A percentile compares a stretch with the other conserved stretches of the same genome.
Conservation (phyloP, 176 grass and related monocot species). For the Oryza nivara region DNA sequence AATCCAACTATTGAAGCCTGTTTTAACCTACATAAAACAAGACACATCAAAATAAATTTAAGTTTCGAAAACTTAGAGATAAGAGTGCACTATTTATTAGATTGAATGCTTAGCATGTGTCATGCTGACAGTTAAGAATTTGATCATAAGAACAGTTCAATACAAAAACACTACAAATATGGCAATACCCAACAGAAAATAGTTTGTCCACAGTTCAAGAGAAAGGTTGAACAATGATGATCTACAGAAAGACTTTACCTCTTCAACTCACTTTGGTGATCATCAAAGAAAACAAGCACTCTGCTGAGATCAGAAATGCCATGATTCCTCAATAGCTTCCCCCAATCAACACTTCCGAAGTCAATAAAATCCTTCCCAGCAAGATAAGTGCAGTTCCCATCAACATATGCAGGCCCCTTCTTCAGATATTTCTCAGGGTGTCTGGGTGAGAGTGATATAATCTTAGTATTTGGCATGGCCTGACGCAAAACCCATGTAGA, state of each 20-base stretch:
- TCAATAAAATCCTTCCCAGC: slow-evolving; percentile 83
- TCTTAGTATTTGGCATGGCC: slow-evolving; percentile 74
- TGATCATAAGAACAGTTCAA: background rate
- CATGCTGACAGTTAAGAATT: slow-evolving; percentile 9
- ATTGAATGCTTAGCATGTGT: background rate
- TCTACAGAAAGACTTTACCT: slow-evolving; percentile 44
- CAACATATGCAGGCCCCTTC: slow-evolving; percentile 94
- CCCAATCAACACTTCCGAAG: slow-evolving; percentile 83
- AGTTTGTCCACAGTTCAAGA: background rate
- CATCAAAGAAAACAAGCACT: slow-evolving; percentile 94
- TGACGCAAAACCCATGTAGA: slow-evolving; percentile 90
- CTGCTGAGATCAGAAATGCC: slow-evolving; percentile 71
- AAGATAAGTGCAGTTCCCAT: slow-evolving; percentile 90
- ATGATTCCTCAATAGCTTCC: slow-evolving; percentile 65
- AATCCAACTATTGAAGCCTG: slow-evolving; percentile 75
- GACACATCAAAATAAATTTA: background rate
- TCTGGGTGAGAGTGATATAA: slow-evolving; percentile 76
- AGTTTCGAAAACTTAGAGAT: background rate
- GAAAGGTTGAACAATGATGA: background rate
- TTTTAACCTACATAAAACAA: slow-evolving; percentile 54
- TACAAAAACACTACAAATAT: background rate
- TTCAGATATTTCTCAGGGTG: slow-evolving; percentile 88
- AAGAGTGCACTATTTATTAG: background rate
- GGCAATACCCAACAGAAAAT: background rate
- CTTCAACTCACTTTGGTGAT: slow-evolving; percentile 94